Evolutionary conservation across 345 rosid genomes (phyloP), one percentile per base, ranked within the genome.

Genomic region (Kandelia obovata): DNA sequence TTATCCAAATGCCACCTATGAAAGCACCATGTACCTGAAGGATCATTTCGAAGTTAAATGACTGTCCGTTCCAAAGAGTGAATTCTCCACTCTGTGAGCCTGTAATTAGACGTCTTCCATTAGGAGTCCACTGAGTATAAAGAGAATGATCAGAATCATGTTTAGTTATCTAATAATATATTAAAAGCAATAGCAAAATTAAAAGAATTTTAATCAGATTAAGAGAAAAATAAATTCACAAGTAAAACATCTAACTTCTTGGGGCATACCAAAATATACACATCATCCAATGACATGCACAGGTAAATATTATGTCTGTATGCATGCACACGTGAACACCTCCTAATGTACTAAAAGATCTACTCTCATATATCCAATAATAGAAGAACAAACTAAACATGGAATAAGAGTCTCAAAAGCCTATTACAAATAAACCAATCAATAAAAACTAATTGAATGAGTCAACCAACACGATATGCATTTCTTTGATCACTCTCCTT

Each of bases 61-160:
- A 90, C 23, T 92, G 99, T 72, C 99, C 99, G 85, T 95, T 92
- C 99, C 99, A 92, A 58, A 95, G 85, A 70, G 99, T 95, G 76
- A 95, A 95, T 77, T 95, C 99, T 56, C 99, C 99, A 73, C 97
- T 95, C 66, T 90, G 94, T 52, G 98, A 92, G 53, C 99, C 97
- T 7, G 99, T 92, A 74, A 95, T 92, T 73, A 95, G 96, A 70
- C 96, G 96, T 70, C 96, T 85, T 65, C 98, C 99, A 2, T 96
- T 86, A 53, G 99, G 98, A 78, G 96, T 92, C 99, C 99, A 95
- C 99, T 92, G 77, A 27, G 69, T 32, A 82, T 61, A 56, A 66
- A 66, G 64, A 79, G 71, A 49, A 23, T 56, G 62, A 76, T 75
- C 72, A 85, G 74, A 75, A 61, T 16, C 27, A 7, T 1, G 59